Percentiles rank a stretch among this genome's conserved stretches.
Conservation (phyloP, 805 yeast genomes). For the Ogataea trehaloabstinens region DNA sequence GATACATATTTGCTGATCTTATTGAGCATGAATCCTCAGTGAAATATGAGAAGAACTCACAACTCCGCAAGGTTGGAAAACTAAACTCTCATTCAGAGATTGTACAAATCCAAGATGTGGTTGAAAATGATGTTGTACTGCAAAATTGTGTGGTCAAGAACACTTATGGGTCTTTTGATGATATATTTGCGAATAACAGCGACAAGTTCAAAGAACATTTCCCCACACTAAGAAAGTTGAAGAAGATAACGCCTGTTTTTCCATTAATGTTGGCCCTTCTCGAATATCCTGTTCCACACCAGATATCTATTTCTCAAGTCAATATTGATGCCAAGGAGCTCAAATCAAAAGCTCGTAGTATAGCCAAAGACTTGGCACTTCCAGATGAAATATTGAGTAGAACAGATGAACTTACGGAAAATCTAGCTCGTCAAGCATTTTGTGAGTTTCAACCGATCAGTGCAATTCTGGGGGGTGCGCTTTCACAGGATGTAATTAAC, state of each 20-base stretch:
- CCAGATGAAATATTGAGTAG: conserved; percentile 42
- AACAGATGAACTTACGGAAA: conserved; percentile 37
- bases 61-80: conserved; percentile 51
- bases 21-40: conserved; percentile 57
- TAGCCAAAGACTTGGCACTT: conserved; percentile 40
- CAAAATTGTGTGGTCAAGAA: conserved; percentile 40
- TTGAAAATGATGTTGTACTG: conserved; percentile 34
- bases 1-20: conserved; percentile 78
- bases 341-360: conserved; percentile 24
- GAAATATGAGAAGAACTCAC: conserved; percentile 48
- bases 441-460: conserved; percentile 80
- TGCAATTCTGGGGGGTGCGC: conserved; percentile 84
- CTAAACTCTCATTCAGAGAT: conserved; percentile 43
- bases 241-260: conserved; percentile 50
- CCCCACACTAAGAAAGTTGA: conserved; percentile 37
- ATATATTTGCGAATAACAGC: conserved; percentile 32
- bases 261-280: conserved; percentile 62
- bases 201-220: conserved; percentile 30
- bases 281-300: conserved; percentile 32
- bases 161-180: conserved; percentile 35
- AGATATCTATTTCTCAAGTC: conserved; percentile 24
- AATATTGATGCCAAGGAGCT: conserved; percentile 29
- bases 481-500: conserved; percentile 90
- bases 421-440: conserved; percentile 46
- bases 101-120: conserved; percentile 35